Base-by-base conservation (phyloP, 2,329 filamentous ascomycete genomes). In the Epichloe sp. region DNA sequence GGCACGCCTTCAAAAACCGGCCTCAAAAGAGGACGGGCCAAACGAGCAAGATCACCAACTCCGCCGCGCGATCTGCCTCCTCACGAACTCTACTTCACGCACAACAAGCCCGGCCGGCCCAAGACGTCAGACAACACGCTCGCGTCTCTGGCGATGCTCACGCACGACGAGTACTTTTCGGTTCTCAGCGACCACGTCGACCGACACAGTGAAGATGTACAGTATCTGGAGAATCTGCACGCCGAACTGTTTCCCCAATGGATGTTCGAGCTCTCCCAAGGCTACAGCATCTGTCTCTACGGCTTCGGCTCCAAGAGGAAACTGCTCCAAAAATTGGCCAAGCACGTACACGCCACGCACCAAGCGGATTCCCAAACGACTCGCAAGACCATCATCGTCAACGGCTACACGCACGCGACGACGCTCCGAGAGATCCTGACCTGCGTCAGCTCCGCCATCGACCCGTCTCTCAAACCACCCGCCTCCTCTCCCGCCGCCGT, bases 81-180 rank as follows among this genome's bases (percentile, higher is more conserved):
- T 0, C 88, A 96, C 62, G 93, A 97, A 65, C 79, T 86, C 57
- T 98, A 94, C 71, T 97, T 98, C 66, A 87, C 85, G 62, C 88
- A 97, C 62, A 96, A 95, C 63, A 83, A 88, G 46, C 82, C 87
- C 0, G 89, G 88, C 2, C 78, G 82, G 4, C 75, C 80, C 44
- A 90, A 90, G 67, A 95, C 91, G 0, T 96, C 90, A 1, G 85
- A 87, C 63, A 93, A 93, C 57, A 95, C 82, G 0, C 74, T 97
- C 5, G 77, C 84, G 0, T 82, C 84, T 4, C 72, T 94, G 36
- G 74, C 80, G 4, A 73, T 95, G 11, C 80, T 97, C 52, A 89
- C 86, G 1, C 90, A 96, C 61, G 90, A 97, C 52, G 88, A 96
- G 63, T 98, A 93, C 67, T 95, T 95, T 59, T 74, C 79, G 44